Base-by-base conservation (phyloP, 768 basidiomycete genomes). In the Phanerodontia chrysosporium region DNA sequence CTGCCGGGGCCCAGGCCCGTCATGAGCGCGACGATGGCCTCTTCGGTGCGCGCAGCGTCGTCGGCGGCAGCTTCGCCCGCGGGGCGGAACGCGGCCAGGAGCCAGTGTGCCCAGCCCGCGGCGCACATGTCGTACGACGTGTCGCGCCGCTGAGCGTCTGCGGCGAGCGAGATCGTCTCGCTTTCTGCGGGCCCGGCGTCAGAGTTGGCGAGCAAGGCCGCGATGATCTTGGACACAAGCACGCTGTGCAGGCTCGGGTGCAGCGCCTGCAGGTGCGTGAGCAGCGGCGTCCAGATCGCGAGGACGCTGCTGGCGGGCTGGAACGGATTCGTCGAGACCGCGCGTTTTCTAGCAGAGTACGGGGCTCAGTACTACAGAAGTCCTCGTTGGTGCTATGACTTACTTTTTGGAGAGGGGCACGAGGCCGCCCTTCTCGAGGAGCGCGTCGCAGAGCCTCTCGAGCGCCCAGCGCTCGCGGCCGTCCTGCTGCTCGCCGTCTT, bases 341-440 rank as follows among this genome's bases (percentile, higher is more conserved):
- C 45, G 86, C 78, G 72, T 88, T 91, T 70, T 45, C 48, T 55
- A 22, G 22, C 28, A 30, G 30, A 6, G 10, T 35, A n/a, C 24
- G 29, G 13, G 27, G 29, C 27, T 57, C 4, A 58, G 22, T 18
- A 29, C 14, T 18, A 30, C 32, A 14, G 32, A 7, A 3, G 7
- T 22, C 3, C 57, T 0, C 27, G 28, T 53, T 49, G 13, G 36
- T 14, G 24, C 32, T 42, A 30, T 21, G 49, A 65, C 81, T 62
- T 62, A 95, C 96, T 86, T 94, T 74, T 86, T 90, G 1, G 92
- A 88, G 1, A 89, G 64, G 8, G 96, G 95, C 3, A 98, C 87
- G 8, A 98, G 74, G 10, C 77, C 83, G 10, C 93, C 93, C 60
- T 80, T 83, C 58, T 84, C 85, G 51, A 90, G 64, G 13, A 98